Evolutionary conservation across 495 filamentous ascomycete genomes (phyloP).

Genomic region (Lentithecium fluviatile): DNA sequence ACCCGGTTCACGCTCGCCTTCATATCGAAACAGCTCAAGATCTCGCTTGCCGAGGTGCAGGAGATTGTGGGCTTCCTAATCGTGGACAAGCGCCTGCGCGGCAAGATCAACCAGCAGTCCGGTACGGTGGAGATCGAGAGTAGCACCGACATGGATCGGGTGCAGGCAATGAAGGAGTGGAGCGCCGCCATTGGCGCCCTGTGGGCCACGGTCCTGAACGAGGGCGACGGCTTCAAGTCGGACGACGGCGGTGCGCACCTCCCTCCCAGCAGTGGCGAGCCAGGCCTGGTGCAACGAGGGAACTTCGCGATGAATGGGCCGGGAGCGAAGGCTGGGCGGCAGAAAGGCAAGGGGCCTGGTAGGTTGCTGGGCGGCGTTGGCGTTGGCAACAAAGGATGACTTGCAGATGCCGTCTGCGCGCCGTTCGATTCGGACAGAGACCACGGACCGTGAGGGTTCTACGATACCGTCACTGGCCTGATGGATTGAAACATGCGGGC

Average conservation of each 20-base stretch:
- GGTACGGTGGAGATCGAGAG: conserved; percentile 81
- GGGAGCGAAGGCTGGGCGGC: conserved; percentile 16
- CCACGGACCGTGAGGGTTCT: conserved; percentile 20
- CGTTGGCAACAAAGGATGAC: conserved; percentile 36
- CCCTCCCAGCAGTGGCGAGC: conserved; percentile 22
- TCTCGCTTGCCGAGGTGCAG: conserved; percentile 79
- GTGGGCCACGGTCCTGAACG: conserved; percentile 43
- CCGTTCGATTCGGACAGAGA: conserved; percentile 13
- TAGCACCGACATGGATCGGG: conserved; percentile 68
- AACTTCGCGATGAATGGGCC: conserved; percentile 20
- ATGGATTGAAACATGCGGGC: conserved; percentile 35
- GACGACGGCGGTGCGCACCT: conserved; percentile 39
- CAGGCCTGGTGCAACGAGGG: conserved; percentile 15
- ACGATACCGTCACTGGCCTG: conserved; percentile 32
- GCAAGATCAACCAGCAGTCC: conserved; percentile 82
- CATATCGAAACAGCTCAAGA: conserved; percentile 81
- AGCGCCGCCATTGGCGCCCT: conserved; percentile 59
- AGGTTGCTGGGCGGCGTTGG: conserved; percentile 27
- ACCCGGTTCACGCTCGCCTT: conserved; percentile 84
- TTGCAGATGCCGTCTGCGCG: conserved; percentile 22
- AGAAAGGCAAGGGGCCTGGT: conserved; percentile 34
- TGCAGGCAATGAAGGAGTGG: conserved; percentile 72
- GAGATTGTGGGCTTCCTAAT: conserved; percentile 94
- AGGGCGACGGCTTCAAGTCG: conserved; percentile 45
- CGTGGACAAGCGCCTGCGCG: conserved; percentile 79